Conservation (phyloP, 2,329 filamentous ascomycete genomes). For the Paracorniculantispora psalliotae region DNA sequence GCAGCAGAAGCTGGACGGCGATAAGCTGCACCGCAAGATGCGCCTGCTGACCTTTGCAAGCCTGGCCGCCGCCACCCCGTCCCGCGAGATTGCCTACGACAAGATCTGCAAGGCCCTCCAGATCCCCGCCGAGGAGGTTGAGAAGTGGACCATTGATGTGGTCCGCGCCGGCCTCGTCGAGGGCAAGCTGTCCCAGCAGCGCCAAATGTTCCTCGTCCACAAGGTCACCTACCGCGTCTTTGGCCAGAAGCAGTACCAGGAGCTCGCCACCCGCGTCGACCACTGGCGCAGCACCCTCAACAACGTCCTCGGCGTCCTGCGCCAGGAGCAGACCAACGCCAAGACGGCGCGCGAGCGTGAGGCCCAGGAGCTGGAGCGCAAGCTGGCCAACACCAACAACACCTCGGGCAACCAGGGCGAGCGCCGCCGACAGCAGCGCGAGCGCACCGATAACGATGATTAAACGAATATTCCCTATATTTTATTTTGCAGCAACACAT, state of each 20-base stretch:
- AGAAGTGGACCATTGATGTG: constrained; percentile 98
- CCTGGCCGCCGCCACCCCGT: constrained; percentile 76
- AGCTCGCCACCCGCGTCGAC: constrained; percentile 85
- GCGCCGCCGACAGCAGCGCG: constrained; percentile 35
- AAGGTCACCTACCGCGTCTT: constrained; percentile 95
- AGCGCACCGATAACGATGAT: constrained; percentile 54
- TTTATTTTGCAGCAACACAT: not conserved
- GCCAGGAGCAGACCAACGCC: constrained; percentile 75
- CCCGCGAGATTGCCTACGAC: constrained; percentile 82
- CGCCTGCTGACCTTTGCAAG: constrained; percentile 89
- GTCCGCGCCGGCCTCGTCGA: constrained; percentile 94
- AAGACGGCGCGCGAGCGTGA: constrained; percentile 74
- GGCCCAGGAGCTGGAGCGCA: constrained; percentile 64
- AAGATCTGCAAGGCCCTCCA: constrained; percentile 81
- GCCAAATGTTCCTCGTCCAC: constrained; percentile 91
- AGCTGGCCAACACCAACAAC: constrained; percentile 44
- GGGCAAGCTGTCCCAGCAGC: constrained; percentile 91
- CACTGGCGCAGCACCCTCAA: constrained; percentile 82
- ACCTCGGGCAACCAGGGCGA: constrained; percentile 25
- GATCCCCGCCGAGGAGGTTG: constrained; percentile 77
- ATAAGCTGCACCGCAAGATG: constrained; percentile 86
- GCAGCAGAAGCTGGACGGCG: constrained; percentile 65
- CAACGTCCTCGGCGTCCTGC: constrained; percentile 72
- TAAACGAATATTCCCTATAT: constrained; percentile 28
- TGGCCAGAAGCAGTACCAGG: constrained; percentile 95